phyloP scores from a whole-genome alignment of 441 rosid species.

The Erodium texanum region DNA sequence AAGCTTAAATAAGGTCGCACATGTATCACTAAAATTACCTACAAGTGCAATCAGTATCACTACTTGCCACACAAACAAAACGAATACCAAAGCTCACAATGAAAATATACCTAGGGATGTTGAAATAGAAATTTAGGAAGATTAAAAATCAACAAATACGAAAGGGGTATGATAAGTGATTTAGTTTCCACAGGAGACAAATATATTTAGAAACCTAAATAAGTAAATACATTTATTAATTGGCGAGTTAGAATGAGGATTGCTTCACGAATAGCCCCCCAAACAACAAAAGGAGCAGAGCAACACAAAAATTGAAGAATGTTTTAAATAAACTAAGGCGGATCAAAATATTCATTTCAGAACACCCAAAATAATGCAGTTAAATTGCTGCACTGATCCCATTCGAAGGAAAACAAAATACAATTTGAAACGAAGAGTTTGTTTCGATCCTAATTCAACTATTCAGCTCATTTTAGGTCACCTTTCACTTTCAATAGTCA shows the following conservation, averaged over 20 bases:
- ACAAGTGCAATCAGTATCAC: too few species aligned
- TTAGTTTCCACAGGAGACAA: background rate
- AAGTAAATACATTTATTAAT: background rate
- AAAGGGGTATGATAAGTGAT: background rate
- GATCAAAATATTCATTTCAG: background rate
- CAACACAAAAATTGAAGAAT: background rate
- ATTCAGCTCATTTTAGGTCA: constrained; percentile 8
- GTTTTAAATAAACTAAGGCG: background rate
- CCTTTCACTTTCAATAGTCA: background rate
- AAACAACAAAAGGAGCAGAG: too few species aligned
- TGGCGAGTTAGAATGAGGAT: background rate
- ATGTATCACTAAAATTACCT: too few species aligned
- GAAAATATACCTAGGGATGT: too few species aligned
- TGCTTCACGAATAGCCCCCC: background rate
- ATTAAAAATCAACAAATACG: too few species aligned
- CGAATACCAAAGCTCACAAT: too few species aligned
- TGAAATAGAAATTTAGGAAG: too few species aligned
- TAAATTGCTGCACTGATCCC: too few species aligned
- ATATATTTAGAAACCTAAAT: background rate
- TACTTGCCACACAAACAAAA: too few species aligned
- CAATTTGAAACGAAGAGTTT: background rate
- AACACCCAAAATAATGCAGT: constrained; percentile 1
- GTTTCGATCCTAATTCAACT: background rate
- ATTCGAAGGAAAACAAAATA: background rate
- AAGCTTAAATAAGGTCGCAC: too few species aligned